phyloP scores from a whole-genome alignment of 352 stramenopile genomes.

The Globisporangium orthogonon region DNA sequence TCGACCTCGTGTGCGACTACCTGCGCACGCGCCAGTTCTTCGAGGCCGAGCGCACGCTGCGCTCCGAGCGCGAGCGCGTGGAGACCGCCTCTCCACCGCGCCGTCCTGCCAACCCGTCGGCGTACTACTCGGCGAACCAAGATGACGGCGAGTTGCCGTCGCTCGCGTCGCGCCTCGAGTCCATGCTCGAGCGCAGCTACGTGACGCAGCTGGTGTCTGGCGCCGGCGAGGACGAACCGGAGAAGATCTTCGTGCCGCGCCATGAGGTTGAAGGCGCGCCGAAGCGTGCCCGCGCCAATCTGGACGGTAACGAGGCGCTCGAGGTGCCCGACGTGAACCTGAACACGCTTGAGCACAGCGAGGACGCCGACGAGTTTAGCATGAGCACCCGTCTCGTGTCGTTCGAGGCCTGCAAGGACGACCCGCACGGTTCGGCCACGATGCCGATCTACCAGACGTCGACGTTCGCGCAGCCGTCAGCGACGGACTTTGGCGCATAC shows the following conservation, averaged over 20 bases:
- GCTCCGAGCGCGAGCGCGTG: constrained; percentile 57
- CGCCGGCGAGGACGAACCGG: constrained; percentile 39
- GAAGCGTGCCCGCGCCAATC: constrained; percentile 47
- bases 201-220: constrained; percentile 79
- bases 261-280: constrained; percentile 48
- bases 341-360: constrained; percentile 25
- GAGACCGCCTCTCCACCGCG: constrained; percentile 12
- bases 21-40: constrained; percentile 85
- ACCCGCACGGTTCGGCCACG: constrained; percentile 83
- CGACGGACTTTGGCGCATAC: constrained; percentile 87
- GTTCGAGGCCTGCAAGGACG: constrained; percentile 83
- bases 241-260: constrained; percentile 75
- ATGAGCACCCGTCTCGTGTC: constrained; percentile 70
- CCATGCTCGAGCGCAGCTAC: constrained; percentile 79
- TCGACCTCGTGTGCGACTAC: constrained; percentile 87
- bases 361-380: constrained; percentile 41
- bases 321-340: constrained; percentile 30
- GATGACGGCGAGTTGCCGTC: constrained; percentile 20
- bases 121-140: constrained; percentile 31
- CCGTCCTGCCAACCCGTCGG: constrained; percentile 13
- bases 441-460: constrained; percentile 93
- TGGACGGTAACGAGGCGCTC: constrained; percentile 70
- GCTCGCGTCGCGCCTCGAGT: constrained; percentile 64
- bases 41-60: constrained; percentile 66
- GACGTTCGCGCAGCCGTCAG: constrained; percentile 87